Percentiles rank a stretch among this genome's conserved stretches.
phyloP scores from a whole-genome alignment of 164 flowering plant genomes.

The Cinnamomum micranthum region DNA sequence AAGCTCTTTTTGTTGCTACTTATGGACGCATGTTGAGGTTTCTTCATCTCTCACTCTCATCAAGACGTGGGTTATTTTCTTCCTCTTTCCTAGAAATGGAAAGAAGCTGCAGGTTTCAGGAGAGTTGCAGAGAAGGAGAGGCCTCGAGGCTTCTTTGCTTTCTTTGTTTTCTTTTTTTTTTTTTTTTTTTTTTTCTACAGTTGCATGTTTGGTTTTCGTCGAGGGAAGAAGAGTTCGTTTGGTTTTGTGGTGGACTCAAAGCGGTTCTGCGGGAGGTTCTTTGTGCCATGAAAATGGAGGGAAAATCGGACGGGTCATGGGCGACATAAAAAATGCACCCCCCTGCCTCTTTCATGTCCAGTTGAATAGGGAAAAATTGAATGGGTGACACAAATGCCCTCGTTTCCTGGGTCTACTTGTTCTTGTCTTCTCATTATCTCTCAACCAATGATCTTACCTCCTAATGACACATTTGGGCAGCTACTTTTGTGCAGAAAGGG shows the following conservation, averaged over 20 bases:
- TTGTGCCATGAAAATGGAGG: constrained; percentile 13
- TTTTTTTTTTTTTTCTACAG: neutral
- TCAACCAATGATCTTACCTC: too few species aligned
- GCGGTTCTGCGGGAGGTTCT: constrained; percentile 7
- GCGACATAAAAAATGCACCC: neutral
- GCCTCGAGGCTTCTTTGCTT: constrained; percentile 2
- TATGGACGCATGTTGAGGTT: constrained; percentile 23
- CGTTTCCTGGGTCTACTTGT: too few species aligned
- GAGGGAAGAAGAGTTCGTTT: neutral
- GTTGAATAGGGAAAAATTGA: neutral
- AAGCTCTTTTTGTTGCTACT: constrained; percentile 18
- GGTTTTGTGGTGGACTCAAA: neutral
- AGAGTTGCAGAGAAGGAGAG: neutral
- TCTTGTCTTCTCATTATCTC: too few species aligned
- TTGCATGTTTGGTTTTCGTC: neutral
- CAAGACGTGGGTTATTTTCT: neutral
- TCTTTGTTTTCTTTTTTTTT: neutral
- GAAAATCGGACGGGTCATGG: constrained; percentile 5
- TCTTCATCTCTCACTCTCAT: constrained; percentile 44
- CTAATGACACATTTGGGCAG: too few species aligned
- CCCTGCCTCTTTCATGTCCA: neutral
- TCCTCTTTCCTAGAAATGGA: neutral
- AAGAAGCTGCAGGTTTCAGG: too few species aligned
- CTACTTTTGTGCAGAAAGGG: too few species aligned
- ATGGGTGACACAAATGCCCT: neutral